A percentile compares a stretch with the other conserved stretches of the same genome.
Evolutionary conservation across 257 asterid genomes (phyloP).

Genomic region (Solanum corneliomulleri): DNA sequence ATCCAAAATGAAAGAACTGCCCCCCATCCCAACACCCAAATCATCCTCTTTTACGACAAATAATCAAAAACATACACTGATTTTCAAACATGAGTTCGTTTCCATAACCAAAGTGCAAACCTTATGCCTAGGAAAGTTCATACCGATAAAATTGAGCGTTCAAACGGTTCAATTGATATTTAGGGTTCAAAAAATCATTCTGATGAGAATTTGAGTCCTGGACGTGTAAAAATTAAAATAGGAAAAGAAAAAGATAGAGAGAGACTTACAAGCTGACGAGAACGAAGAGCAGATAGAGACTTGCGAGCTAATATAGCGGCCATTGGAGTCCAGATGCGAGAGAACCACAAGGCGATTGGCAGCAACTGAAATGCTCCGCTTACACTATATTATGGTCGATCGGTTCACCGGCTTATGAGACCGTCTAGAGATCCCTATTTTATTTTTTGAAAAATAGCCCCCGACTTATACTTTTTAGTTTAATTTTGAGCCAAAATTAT

Average conservation of each 20-base stretch:
- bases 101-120: not conserved
- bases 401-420: not conserved
- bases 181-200: not conserved
- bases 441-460: too few relatives aligned
- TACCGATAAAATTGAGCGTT: not conserved
- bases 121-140: not conserved
- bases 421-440: not conserved
- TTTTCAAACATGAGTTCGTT: not conserved
- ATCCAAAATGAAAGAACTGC: not conserved
- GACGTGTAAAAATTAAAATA: not conserved
- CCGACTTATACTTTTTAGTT: too few relatives aligned
- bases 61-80: not conserved
- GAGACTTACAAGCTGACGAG: constrained; percentile 58
- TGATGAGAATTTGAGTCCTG: not conserved
- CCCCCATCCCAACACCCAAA: not conserved
- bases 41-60: too few relatives aligned
- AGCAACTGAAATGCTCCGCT: not conserved
- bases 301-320: constrained; percentile 71
- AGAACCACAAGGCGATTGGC: not conserved
- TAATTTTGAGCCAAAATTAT: too few relatives aligned
- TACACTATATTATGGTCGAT: not conserved
- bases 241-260: not conserved
- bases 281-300: constrained; percentile 52
- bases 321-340: constrained; percentile 16
- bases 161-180: not conserved